Evolutionary conservation across 2,329 filamentous ascomycete genomes (phyloP), one percentile per base, ranked within the genome.

Genomic region (Aspergillus neotritici): DNA sequence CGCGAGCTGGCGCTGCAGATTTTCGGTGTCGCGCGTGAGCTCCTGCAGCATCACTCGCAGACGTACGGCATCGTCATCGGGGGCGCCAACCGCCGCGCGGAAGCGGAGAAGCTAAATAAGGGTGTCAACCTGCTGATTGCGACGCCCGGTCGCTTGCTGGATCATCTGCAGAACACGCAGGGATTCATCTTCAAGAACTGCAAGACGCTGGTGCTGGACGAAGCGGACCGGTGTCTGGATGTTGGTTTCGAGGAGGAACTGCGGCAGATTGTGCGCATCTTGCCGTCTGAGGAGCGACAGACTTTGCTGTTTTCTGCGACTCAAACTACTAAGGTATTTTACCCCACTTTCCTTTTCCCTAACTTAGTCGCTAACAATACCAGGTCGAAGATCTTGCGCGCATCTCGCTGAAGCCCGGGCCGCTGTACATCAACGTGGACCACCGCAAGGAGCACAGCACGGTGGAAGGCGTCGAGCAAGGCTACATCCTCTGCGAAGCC

Each of bases 201-300:
- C 56, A 89, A 90, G 67, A 86, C 88, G 1, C 76, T 98, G 30
- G 80, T 98, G 54, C 28, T 44, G 54, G 93, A 98, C 58, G 93
- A 98, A 71, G 93, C 93, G 13, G 93, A 98, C 65, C 84, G 93
- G 37, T 96, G 98, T 50, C 74, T 98, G 34, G 93, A 98, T 71
- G 87, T 96, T 50, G 91, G 93, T 57, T 98, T 98, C 75, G 93
- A 98, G 68, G 93, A 97, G 61, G 93, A 98, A 71, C 95, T 98
- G 86, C 79, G 87, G 52, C 85, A 94, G 65, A 95, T 98, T 55
- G 84, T 97, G 67, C 94, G 94, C 75, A 93, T 97, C 43, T 73
- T 97, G 13, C 87, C 90, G 36, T 85, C 84, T 54, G 83, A 94
- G 45, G 82, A 90, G 53, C 77, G 93, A 47, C 91, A 97, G 69